phyloP scores from a whole-genome alignment of 345 rosid genomes.

The Populus nigra region DNA sequence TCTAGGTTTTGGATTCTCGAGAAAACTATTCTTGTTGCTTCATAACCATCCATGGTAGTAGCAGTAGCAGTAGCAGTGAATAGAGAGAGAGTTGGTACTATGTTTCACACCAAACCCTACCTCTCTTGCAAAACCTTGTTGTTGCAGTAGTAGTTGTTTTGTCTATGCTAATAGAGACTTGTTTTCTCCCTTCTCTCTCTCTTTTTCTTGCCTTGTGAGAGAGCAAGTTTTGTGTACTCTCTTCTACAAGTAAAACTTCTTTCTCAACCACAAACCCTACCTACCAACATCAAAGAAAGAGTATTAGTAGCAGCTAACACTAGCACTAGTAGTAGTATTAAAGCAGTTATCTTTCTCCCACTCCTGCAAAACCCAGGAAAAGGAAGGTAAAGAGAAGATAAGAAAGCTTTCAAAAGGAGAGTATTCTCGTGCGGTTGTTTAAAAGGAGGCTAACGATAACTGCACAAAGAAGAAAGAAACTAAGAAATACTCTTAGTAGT shows the following conservation, averaged over 20 bases:
- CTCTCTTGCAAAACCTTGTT: constrained; percentile 13
- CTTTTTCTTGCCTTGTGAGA: constrained; percentile 6
- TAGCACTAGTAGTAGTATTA: not conserved
- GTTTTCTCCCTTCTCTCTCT: not conserved
- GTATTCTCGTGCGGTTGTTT: constrained; percentile 45
- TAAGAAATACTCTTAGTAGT: not conserved
- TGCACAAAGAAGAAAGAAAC: constrained; percentile 7
- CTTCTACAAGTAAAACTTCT: constrained; percentile 40
- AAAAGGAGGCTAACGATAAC: constrained; percentile 25
- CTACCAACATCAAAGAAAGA: constrained; percentile 36
- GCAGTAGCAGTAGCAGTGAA: constrained; percentile 14
- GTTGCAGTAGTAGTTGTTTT: constrained; percentile 14
- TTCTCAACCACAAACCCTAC: constrained; percentile 55
- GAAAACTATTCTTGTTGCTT: constrained; percentile 85
- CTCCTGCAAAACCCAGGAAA: constrained; percentile 49
- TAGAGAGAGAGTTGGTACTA: constrained; percentile 21
- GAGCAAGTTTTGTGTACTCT: not conserved
- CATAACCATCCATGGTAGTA: constrained; percentile 73
- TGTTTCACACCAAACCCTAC: constrained; percentile 33
- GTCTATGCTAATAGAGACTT: constrained; percentile 16
- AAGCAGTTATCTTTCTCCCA: constrained; percentile 22
- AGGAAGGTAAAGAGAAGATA: constrained; percentile 16
- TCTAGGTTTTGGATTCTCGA: constrained; percentile 75
- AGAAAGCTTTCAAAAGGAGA: constrained; percentile 11
- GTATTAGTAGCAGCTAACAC: constrained; percentile 17